phyloP scores from a whole-genome alignment of 176 grass and related monocot genomes.

The Oryza australiensis region DNA sequence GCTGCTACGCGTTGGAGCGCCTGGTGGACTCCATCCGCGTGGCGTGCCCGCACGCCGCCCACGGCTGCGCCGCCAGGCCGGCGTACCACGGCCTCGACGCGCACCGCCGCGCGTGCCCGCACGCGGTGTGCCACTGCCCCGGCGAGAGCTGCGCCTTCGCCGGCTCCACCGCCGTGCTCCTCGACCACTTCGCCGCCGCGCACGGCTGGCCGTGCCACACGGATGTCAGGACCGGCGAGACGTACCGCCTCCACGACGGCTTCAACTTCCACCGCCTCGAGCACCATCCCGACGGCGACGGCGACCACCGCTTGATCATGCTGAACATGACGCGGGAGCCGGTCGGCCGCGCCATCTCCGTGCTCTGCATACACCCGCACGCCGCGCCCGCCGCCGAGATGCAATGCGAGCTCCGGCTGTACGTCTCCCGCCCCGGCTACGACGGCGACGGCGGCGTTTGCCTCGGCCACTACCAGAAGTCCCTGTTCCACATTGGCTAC shows the following conservation, averaged over 20 bases:
- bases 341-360: neutral
- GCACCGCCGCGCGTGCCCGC: neutral
- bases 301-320: neutral
- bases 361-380: neutral
- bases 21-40: neutral
- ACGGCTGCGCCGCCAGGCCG: neutral
- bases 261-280: neutral
- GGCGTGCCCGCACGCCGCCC: neutral
- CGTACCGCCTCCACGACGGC: neutral
- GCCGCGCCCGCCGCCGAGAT: neutral
- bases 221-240: rapidly evolving
- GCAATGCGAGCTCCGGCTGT: neutral
- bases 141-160: neutral
- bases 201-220: conserved; percentile 3
- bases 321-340: neutral
- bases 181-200: neutral
- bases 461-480: neutral
- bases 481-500: neutral
- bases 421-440: neutral
- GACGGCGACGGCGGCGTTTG: no score
- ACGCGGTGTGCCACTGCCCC: conserved; percentile 11
- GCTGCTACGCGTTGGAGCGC: conserved; percentile 9
- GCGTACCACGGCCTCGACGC: neutral
- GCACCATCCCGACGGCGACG: neutral
- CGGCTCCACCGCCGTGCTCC: neutral